Conservation (phyloP, 768 basidiomycete genomes). For the Termitomyces sp. region DNA sequence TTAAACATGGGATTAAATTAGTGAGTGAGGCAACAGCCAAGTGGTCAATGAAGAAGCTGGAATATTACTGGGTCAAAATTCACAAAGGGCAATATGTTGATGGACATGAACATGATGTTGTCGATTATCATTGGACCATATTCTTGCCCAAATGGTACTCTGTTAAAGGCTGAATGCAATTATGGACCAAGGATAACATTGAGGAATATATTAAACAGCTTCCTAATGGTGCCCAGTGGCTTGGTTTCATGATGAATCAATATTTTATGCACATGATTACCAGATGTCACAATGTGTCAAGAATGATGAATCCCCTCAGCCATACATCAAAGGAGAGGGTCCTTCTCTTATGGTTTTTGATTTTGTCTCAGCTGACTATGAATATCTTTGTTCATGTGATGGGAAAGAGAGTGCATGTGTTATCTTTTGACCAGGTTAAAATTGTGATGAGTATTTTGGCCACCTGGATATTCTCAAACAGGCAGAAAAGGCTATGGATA, state of each 20-base stretch:
- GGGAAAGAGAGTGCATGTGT: constrained; percentile 15
- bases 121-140: constrained; percentile 19
- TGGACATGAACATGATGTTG: too few relatives aligned
- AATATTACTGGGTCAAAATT: constrained; percentile 17
- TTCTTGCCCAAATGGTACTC: constrained; percentile 19
- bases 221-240: background rate
- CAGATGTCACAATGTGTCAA: constrained; percentile 20
- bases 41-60: constrained; percentile 20
- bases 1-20: constrained; percentile 4
- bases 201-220: background rate
- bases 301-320: constrained; percentile 13
- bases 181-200: constrained; percentile 15
- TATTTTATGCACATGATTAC: constrained; percentile 31
- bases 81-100: too few relatives aligned
- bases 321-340: constrained; percentile 30
- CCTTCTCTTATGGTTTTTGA: constrained; percentile 30
- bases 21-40: constrained; percentile 18
- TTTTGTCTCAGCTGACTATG: constrained; percentile 30
- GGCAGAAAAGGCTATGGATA: constrained; percentile 18
- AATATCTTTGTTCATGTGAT: constrained; percentile 22
- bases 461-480: constrained; percentile 22
- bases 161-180: constrained; percentile 5
- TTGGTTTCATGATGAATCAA: constrained; percentile 29
- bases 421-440: constrained; percentile 21
- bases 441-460: too few relatives aligned